Percentiles rank a stretch among this genome's conserved stretches.
Conservation (phyloP, 371 early-diverging fungal genomes). For the Batkoa obscura region DNA sequence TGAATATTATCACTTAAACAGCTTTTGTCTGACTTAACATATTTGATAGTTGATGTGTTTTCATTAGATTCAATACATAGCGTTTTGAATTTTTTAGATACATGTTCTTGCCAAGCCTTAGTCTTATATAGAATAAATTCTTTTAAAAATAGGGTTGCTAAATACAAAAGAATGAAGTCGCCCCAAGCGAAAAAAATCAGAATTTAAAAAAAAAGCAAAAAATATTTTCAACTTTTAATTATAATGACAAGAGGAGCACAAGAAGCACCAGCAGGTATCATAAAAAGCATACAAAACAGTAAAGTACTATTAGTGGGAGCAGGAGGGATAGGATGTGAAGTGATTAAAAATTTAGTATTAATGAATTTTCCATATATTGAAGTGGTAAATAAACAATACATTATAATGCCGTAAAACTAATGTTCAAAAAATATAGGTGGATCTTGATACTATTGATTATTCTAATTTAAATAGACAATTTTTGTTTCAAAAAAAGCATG, state of each 20-base stretch:
- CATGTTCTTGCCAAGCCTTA: too few species aligned
- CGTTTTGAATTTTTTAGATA: too few species aligned
- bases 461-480: conserved; percentile 98
- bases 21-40: too few species aligned
- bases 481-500: conserved; percentile 83
- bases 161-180: too few species aligned
- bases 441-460: conserved; percentile 96
- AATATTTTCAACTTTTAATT: too few species aligned
- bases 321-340: conserved; percentile 99
- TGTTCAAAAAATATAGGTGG: conserved; percentile 33
- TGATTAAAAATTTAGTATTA: conserved; percentile 86
- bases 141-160: too few species aligned
- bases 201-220: neutral
- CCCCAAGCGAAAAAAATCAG: neutral
- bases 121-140: too few species aligned
- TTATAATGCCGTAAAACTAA: neutral
- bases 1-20: too few species aligned
- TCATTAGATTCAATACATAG: too few species aligned
- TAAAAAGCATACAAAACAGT: conserved; percentile 4
- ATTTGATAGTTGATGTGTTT: too few species aligned
- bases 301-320: conserved; percentile 65
- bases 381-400: conserved; percentile 24
- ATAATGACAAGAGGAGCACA: too few species aligned
- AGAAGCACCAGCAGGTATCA: conserved; percentile 5
- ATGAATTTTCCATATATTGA: conserved; percentile 71